A percentile compares a stretch with the other conserved stretches of the same genome.
phyloP scores from a whole-genome alignment of 164 flowering plant species.

The Nymphaea colorata region DNA sequence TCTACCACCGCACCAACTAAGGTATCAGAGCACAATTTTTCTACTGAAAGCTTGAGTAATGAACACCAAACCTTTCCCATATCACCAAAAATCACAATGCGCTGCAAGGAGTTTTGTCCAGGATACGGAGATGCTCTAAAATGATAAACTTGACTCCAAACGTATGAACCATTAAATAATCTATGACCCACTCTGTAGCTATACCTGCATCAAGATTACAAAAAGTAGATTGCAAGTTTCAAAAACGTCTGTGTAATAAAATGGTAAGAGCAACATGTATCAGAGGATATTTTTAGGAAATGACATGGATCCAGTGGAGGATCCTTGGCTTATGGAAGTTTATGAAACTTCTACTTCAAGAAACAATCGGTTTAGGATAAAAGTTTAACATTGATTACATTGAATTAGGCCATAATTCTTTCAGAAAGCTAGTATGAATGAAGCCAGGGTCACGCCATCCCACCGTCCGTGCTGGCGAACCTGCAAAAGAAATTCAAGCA shows the following conservation, averaged over 20 bases:
- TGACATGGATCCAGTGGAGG: background rate
- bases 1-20: too few relatives aligned
- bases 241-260: background rate
- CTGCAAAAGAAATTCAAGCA: slow-evolving; percentile 21
- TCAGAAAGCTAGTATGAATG: slow-evolving; percentile 75
- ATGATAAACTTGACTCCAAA: slow-evolving; percentile 24
- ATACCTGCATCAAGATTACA: slow-evolving; percentile 20
- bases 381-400: slow-evolving; percentile 19
- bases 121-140: slow-evolving; percentile 41
- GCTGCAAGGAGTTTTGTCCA: slow-evolving; percentile 36
- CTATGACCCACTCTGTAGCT: slow-evolving; percentile 35
- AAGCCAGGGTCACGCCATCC: slow-evolving; percentile 99
- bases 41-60: too few relatives aligned
- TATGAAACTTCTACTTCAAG: background rate
- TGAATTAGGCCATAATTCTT: slow-evolving; percentile 74
- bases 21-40: too few relatives aligned
- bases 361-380: background rate
- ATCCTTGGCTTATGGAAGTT: background rate
- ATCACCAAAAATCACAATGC: slow-evolving; percentile 40
- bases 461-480: slow-evolving; percentile 88
- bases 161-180: slow-evolving; percentile 21
- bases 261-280: too few relatives aligned
- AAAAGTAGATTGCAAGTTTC: background rate
- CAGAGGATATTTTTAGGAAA: too few relatives aligned
- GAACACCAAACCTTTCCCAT: slow-evolving; percentile 33